Evolutionary conservation across 352 stramenopile species (phyloP), one percentile per base, ranked within the genome.

Genomic region (Pythium monospermum): DNA sequence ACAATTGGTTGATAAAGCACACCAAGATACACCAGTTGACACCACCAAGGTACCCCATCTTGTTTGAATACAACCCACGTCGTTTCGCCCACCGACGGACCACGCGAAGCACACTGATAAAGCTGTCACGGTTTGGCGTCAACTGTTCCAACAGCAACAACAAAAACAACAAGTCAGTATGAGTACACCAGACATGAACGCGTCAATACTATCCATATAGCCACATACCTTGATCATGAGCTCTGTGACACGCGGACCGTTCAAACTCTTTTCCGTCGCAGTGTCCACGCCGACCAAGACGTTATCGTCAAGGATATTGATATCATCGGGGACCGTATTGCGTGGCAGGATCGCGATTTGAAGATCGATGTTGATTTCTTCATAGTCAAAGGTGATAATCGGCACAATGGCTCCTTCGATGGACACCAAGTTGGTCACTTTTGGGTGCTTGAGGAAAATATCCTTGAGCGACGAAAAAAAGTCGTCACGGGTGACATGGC

Each of bases 11-110:
- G 42, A 99, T 90, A 44, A 97, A 98, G 58, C 89, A 97, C 22
- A 98, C 94, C 42, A 99, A 72, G 59, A 99, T 99, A 52, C 96
- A 98, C 75, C 84, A 99, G 70, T 99, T 99, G 18, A 99, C 91
- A 59, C 97, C 97, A 44, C 97, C 97, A 2, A 99, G 69, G 64
- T 99, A 99, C 10, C 97, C 97, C 69, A 99, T 93, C 58, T 98
- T 97, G 81, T 99, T 99, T 39, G 89, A 98, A 71, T 99, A 99
- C 25, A 99, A 63, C 22, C 97, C 97, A 23, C 97, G 71, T 28
- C 78, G 72, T 49, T 96, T 96, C 16, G 83, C 83, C 87, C 87
- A 96, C 44, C 82, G 74, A 63, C 87, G 73, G 40, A 96, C 85
- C 35, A 94, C 82, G 6, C 87, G 80, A 27, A 96, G 64, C 32